Percentiles rank a stretch among this genome's conserved stretches.
These are phyloP conservation scores for Geotrichum citri-aurantii DNA, from an alignment of 1,139 yeast species.

Conservation along the genomic window DNA sequence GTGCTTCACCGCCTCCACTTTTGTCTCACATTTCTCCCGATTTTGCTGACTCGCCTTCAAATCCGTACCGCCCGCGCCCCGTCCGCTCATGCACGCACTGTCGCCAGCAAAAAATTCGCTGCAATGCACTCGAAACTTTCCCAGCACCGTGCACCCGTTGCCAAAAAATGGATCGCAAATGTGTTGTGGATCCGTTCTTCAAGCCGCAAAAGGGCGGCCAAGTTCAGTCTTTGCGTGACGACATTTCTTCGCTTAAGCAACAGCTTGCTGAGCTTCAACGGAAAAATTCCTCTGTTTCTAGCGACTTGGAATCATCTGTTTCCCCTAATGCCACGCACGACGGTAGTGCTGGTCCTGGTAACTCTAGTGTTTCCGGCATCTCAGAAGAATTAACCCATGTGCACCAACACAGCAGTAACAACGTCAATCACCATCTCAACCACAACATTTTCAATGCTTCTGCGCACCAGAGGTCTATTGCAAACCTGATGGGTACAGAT, in stretches of 20 bases:
- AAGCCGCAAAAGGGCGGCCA: conserved; percentile 90
- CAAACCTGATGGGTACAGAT: not conserved
- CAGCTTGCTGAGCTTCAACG: conserved; percentile 71
- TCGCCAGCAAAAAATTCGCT: conserved; percentile 87
- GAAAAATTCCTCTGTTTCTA: conserved; percentile 7
- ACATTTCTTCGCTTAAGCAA: conserved; percentile 71
- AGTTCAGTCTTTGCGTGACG: conserved; percentile 75
- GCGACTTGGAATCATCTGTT: not conserved
- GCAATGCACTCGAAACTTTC: conserved; percentile 79
- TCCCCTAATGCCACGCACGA: conserved; percentile 3
- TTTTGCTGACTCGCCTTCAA: not conserved
- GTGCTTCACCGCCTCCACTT: not conserved
- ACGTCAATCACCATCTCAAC: not conserved
- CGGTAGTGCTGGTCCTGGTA: not conserved
- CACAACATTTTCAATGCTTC: not conserved
- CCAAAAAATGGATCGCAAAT: conserved; percentile 66
- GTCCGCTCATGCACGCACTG: conserved; percentile 92
- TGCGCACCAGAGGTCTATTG: not conserved
- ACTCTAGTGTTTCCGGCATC: not conserved
- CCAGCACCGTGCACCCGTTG: conserved; percentile 86
- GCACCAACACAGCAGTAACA: not conserved
- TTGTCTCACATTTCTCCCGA: not conserved
- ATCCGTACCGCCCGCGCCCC: conserved; percentile 43
- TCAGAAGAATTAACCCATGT: not conserved
- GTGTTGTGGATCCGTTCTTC: conserved; percentile 87